phyloP scores from a whole-genome alignment of 2,329 filamentous ascomycete species.

The Geosmithia morbida region DNA sequence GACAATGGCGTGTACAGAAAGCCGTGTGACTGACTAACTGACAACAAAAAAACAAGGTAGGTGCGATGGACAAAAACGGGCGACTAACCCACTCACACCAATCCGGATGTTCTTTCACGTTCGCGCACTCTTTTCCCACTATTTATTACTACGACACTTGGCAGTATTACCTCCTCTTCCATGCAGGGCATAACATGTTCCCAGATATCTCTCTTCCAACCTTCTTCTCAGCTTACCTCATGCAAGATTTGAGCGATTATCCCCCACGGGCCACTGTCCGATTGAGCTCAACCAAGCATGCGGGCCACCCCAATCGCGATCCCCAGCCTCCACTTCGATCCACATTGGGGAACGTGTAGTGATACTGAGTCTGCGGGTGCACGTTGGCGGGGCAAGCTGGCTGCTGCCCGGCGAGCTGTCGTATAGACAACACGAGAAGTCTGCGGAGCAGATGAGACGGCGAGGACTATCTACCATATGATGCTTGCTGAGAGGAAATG shows the following conservation, averaged over 20 bases:
- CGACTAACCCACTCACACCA: neutral
- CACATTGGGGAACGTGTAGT: neutral
- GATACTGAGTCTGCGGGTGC: too few relatives aligned
- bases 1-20: neutral
- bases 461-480: neutral
- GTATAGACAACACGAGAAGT: neutral
- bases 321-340: neutral
- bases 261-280: neutral
- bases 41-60: neutral
- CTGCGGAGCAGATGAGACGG: neutral
- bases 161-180: too few relatives aligned
- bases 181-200: too few relatives aligned
- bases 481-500: neutral
- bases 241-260: neutral
- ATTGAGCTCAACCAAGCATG: neutral
- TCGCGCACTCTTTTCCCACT: neutral
- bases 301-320: neutral
- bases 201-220: neutral
- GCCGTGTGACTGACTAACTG: neutral
- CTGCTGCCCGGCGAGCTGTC: neutral
- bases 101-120: too few relatives aligned
- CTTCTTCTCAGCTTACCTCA: neutral
- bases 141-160: too few relatives aligned
- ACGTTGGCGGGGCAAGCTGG: too few relatives aligned
- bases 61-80: neutral